A percentile compares a stretch with the other conserved stretches of the same genome.
Conservation (phyloP, 441 rosid species). For the Theobroma grandiflorum region DNA sequence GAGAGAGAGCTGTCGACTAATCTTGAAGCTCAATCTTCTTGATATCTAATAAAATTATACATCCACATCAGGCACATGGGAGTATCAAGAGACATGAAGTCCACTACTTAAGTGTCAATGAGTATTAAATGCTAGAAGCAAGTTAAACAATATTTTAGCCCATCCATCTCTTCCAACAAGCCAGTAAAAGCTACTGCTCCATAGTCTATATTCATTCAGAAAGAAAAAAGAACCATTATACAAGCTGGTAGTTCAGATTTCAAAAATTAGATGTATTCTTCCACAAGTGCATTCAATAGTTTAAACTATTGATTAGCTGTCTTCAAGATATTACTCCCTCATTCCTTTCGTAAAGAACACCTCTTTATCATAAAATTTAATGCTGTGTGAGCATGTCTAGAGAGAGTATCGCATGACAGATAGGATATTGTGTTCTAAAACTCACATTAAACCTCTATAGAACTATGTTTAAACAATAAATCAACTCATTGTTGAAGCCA, state of each 20-base stretch:
- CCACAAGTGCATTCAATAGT: conserved; percentile 8
- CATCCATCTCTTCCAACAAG: conserved; percentile 8
- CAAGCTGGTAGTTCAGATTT: conserved; percentile 18
- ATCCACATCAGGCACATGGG: conserved; percentile 9
- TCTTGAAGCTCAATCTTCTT: not conserved
- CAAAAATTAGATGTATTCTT: not conserved
- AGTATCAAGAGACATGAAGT: conserved; percentile 11
- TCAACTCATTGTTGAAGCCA: conserved; percentile 7
- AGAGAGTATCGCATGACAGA: not conserved
- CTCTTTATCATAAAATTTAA: not conserved
- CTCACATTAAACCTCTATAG: not conserved
- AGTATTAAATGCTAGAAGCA: conserved; percentile 16
- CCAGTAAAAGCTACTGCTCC: conserved; percentile 3
- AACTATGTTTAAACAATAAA: not conserved
- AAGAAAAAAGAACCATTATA: not conserved
- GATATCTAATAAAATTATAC: not conserved
- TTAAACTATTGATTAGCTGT: conserved; percentile 21
- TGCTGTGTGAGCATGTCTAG: not conserved
- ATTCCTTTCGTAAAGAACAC: not conserved
- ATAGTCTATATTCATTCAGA: not conserved
- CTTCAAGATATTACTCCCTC: not conserved
- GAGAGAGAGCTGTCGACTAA: not conserved
- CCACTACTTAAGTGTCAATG: conserved; percentile 15
- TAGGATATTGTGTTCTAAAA: not conserved
- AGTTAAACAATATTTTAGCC: conserved; percentile 17